Conservation (phyloP, 371 early-diverging fungal species). For the Lichtheimia hyalospora region DNA sequence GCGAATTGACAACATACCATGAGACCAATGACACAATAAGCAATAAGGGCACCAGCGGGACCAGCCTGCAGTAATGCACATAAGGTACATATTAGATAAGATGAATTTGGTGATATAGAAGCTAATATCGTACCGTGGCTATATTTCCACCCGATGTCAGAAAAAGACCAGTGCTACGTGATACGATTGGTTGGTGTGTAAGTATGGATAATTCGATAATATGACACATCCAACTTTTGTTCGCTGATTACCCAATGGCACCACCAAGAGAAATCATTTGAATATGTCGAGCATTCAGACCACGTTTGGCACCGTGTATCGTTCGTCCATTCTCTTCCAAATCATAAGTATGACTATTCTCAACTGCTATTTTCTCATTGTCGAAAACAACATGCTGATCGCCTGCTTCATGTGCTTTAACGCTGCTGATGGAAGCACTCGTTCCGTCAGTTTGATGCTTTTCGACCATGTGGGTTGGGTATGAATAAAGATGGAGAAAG, state of each 20-base stretch:
- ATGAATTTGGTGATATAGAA: too few species aligned
- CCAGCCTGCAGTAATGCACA: constrained; percentile 31
- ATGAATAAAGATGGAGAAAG: constrained; percentile 1
- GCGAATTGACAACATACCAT: constrained; percentile 40
- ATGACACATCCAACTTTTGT: background rate
- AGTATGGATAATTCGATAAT: background rate
- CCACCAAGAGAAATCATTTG: constrained; percentile 81
- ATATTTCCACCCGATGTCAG: constrained; percentile 80
- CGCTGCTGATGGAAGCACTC: too few species aligned
- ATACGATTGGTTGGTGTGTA: background rate
- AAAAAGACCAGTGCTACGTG: constrained; percentile 82
- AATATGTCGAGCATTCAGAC: constrained; percentile 72
- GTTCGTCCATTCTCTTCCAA: too few species aligned
- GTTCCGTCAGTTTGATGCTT: too few species aligned
- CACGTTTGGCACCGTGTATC: constrained; percentile 45
- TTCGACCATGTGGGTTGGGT: too few species aligned
- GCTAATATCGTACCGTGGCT: constrained; percentile 22
- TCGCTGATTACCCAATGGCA: constrained; percentile 35
- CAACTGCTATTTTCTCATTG: too few species aligned
- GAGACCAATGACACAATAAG: constrained; percentile 55
- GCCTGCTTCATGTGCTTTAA: too few species aligned
- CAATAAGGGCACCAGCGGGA: constrained; percentile 53
- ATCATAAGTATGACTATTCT: too few species aligned
- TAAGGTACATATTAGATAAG: too few species aligned
- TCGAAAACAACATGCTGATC: too few species aligned